Conservation (phyloP, 768 basidiomycete species). For the Coprinopsis marcescibilis region DNA sequence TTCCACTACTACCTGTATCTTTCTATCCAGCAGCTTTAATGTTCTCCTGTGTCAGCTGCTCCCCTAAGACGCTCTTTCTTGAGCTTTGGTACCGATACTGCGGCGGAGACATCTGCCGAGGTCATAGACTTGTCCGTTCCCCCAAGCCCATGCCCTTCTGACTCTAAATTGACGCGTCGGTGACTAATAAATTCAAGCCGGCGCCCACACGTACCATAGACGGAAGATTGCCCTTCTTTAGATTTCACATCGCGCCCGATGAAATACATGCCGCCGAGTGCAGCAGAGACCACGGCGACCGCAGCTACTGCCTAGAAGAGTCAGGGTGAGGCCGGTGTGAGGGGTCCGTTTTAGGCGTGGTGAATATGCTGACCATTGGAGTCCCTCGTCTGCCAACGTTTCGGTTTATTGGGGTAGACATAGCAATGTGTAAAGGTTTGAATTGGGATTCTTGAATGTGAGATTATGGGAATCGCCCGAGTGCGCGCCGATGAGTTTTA, state of each 20-base stretch:
- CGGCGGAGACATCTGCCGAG: conserved; percentile 32
- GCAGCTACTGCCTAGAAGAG: conserved; percentile 24
- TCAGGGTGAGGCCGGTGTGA: not conserved
- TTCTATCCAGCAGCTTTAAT: not conserved
- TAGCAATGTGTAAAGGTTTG: not conserved
- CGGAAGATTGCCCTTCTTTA: conserved; percentile 27
- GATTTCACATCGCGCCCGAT: conserved; percentile 26
- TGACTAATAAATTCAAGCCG: not conserved
- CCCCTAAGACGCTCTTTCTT: not conserved
- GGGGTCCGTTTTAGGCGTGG: not conserved
- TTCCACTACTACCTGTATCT: not conserved
- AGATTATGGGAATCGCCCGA: not conserved
- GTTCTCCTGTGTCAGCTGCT: not conserved
- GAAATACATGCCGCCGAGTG: conserved; percentile 28
- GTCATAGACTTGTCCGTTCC: conserved; percentile 31
- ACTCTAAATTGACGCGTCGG: conserved; percentile 5
- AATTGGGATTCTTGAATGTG: not conserved
- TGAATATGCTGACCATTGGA: conserved; percentile 9
- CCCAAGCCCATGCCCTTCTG: conserved; percentile 18
- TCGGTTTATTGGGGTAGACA: not conserved
- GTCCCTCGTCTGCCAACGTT: conserved; percentile 12
- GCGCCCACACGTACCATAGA: conserved; percentile 24
- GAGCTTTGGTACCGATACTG: conserved; percentile 28
- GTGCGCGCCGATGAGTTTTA: not conserved
- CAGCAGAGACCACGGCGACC: conserved; percentile 21